phyloP scores from a whole-genome alignment of 2,329 filamentous ascomycete genomes.

The Aspergillus sp. region DNA sequence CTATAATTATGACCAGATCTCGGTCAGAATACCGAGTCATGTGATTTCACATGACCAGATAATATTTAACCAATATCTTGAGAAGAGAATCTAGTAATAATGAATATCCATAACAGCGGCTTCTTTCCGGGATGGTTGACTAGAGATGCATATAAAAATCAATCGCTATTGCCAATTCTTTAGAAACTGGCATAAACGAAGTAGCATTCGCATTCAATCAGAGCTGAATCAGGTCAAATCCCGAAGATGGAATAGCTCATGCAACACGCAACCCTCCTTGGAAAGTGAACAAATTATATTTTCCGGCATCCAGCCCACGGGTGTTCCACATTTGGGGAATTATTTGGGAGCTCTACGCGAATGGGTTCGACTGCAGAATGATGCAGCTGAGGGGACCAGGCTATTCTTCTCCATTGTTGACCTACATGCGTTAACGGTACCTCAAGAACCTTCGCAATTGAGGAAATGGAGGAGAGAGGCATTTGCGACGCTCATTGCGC shows the following conservation, averaged over 20 bases:
- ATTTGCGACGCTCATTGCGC: constrained; percentile 74
- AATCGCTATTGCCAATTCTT: too few relatives aligned
- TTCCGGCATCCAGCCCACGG: constrained; percentile 95
- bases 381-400: constrained; percentile 51
- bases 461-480: constrained; percentile 65
- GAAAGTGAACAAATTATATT: constrained; percentile 57
- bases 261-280: constrained; percentile 3
- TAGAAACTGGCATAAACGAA: too few relatives aligned
- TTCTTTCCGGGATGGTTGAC: too few relatives aligned
- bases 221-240: background rate
- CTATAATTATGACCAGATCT: too few relatives aligned
- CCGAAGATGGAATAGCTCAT: constrained; percentile 9
- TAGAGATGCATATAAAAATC: too few relatives aligned
- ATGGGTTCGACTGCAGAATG: constrained; percentile 78
- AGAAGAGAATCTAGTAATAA: too few relatives aligned
- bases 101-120: too few relatives aligned
- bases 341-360: constrained; percentile 84
- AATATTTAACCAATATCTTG: too few relatives aligned
- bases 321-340: constrained; percentile 89
- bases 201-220: too few relatives aligned
- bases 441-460: constrained; percentile 61
- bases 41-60: too few relatives aligned
- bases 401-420: constrained; percentile 87
- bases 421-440: constrained; percentile 83
- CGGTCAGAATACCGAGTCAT: too few relatives aligned